Conservation (phyloP, 176 grass and related monocot species). For the Elymus sibiricus region DNA sequence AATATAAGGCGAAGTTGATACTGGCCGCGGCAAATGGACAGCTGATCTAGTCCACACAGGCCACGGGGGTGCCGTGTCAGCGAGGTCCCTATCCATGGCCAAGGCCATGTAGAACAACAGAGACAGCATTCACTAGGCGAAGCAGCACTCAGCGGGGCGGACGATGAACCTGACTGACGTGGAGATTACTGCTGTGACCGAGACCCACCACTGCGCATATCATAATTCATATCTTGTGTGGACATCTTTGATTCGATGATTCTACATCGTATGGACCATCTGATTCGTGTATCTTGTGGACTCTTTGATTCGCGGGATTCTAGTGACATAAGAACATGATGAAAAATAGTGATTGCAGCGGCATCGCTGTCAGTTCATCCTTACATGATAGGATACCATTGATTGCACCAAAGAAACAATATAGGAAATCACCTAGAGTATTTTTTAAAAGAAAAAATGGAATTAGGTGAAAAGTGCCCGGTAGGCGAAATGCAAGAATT, state of each 20-base stretch:
- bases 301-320: too few species aligned
- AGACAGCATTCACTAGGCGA: conserved; percentile 1
- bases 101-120: background rate
- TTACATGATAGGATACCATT: background rate
- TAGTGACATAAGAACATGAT: too few species aligned
- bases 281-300: too few species aligned
- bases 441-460: too few species aligned
- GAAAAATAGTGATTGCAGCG: too few species aligned
- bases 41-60: conserved; percentile 6
- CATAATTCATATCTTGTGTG: too few species aligned
- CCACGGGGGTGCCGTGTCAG: background rate
- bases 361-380: background rate
- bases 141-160: background rate
- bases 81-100: background rate
- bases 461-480: too few species aligned
- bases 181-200: background rate
- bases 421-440: background rate
- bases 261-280: too few species aligned
- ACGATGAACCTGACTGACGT: conserved; percentile 2
- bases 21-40: background rate
- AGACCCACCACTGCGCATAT: too few species aligned
- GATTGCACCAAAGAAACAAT: background rate
- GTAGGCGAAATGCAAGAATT: too few species aligned
- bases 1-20: too few species aligned
- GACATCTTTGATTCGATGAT: too few species aligned